Evolutionary conservation across 371 early-diverging fungal species (phyloP).

Genomic region (Mucor plumbeus): DNA sequence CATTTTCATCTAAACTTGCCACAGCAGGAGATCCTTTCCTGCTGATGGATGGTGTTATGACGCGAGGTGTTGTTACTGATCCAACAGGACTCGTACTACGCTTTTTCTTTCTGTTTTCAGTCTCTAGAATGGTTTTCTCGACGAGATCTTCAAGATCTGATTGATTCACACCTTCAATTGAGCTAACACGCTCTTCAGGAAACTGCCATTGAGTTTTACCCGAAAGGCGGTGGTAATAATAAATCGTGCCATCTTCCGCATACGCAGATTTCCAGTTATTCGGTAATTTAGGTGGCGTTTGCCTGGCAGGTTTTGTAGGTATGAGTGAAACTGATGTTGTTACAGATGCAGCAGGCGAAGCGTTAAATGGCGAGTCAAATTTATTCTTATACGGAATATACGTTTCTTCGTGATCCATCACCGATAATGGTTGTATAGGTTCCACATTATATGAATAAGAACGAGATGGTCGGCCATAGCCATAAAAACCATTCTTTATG

Average conservation of each 20-base stretch:
- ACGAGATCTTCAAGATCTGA: constrained; percentile 37
- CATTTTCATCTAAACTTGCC: constrained; percentile 29
- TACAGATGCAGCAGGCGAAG: constrained; percentile 3
- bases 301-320: constrained; percentile 2
- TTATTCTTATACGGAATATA: constrained; percentile 5
- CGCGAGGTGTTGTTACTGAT: constrained; percentile 8
- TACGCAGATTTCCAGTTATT: constrained; percentile 37
- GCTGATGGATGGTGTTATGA: constrained; percentile 20
- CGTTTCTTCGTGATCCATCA: background rate
- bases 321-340: background rate
- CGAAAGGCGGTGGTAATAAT: constrained; percentile 45
- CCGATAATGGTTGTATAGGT: background rate
- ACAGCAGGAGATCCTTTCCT: constrained; percentile 6
- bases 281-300: constrained; percentile 27
- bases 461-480: constrained; percentile 19
- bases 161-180: constrained; percentile 46
- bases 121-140: constrained; percentile 34
- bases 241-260: constrained; percentile 40
- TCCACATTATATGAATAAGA: background rate
- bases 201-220: constrained; percentile 44
- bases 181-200: constrained; percentile 38
- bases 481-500: constrained; percentile 28
- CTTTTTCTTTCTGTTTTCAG: constrained; percentile 27
- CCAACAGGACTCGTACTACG: constrained; percentile 28
- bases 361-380: constrained; percentile 1